Conservation (phyloP, 331 rosid species). For the Acacia pycnantha region DNA sequence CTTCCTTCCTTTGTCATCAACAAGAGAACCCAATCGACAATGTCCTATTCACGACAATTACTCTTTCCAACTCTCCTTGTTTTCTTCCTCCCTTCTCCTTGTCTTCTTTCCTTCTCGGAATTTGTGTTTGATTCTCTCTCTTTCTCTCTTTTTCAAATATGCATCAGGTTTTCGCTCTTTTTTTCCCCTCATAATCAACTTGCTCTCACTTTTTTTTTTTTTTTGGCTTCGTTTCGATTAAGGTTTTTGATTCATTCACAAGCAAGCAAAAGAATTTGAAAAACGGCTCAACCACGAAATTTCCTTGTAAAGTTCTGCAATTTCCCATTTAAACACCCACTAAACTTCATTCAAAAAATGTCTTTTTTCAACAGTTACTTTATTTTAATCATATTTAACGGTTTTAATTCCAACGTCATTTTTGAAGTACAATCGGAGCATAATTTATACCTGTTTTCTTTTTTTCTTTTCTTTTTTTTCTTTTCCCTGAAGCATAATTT, state of each 20-base stretch:
- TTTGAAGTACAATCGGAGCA: no score
- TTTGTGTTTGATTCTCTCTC: slow-evolving; percentile 69
- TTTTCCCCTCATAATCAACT: slow-evolving; percentile 35
- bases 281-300: slow-evolving; percentile 15
- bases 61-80: slow-evolving; percentile 69
- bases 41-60: slow-evolving; percentile 73
- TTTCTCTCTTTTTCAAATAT: neutral
- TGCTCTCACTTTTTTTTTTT: slow-evolving; percentile 19
- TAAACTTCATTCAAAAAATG: neutral
- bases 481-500: no score
- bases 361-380: no score
- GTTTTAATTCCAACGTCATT: no score
- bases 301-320: slow-evolving; percentile 23
- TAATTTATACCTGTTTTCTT: no score
- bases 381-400: no score
- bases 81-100: slow-evolving; percentile 57
- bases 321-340: neutral
- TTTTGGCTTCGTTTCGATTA: slow-evolving; percentile 8
- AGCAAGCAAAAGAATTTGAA: slow-evolving; percentile 19
- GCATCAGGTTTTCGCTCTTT: slow-evolving; percentile 42
- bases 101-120: slow-evolving; percentile 76
- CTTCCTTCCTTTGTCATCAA: slow-evolving; percentile 38
- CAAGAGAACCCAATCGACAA: slow-evolving; percentile 49
- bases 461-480: no score
- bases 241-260: slow-evolving; percentile 31